Conservation (phyloP, 495 filamentous ascomycete genomes). For the Friedmanniomyces simplex region DNA sequence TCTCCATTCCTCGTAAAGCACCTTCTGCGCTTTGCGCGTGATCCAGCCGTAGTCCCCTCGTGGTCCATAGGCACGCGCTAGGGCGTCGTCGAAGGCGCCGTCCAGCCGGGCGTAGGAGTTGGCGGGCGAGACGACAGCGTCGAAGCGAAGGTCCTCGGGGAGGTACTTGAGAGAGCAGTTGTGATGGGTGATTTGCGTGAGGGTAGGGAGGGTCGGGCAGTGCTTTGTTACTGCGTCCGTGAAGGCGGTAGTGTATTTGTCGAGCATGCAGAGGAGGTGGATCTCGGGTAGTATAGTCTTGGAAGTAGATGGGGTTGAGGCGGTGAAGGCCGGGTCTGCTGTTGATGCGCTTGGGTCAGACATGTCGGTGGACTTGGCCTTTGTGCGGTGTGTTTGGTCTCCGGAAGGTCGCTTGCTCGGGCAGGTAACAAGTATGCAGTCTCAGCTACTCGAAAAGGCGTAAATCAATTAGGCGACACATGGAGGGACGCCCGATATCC, state of each 20-base stretch:
- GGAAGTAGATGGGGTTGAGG: not conserved
- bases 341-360: not conserved
- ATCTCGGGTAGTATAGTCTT: constrained; percentile 30
- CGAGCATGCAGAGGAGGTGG: constrained; percentile 33
- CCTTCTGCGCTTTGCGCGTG: constrained; percentile 32
- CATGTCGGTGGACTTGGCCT: too few relatives aligned
- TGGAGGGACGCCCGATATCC: too few relatives aligned
- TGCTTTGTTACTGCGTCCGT: constrained; percentile 18
- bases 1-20: constrained; percentile 38
- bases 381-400: too few relatives aligned
- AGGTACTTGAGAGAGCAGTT: constrained; percentile 32
- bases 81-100: constrained; percentile 45
- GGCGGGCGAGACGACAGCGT: constrained; percentile 43
- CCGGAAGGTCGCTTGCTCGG: too few relatives aligned
- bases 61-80: constrained; percentile 40
- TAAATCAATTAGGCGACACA: too few relatives aligned
- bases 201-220: constrained; percentile 20
- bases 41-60: constrained; percentile 37
- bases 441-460: too few relatives aligned
- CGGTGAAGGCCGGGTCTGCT: not conserved
- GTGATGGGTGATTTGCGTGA: constrained; percentile 30
- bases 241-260: constrained; percentile 28
- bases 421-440: too few relatives aligned
- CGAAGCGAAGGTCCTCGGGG: constrained; percentile 26
- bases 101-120: constrained; percentile 44